Base-by-base conservation (phyloP, 2,329 filamentous ascomycete genomes). In the Escovopsis sp. region DNA sequence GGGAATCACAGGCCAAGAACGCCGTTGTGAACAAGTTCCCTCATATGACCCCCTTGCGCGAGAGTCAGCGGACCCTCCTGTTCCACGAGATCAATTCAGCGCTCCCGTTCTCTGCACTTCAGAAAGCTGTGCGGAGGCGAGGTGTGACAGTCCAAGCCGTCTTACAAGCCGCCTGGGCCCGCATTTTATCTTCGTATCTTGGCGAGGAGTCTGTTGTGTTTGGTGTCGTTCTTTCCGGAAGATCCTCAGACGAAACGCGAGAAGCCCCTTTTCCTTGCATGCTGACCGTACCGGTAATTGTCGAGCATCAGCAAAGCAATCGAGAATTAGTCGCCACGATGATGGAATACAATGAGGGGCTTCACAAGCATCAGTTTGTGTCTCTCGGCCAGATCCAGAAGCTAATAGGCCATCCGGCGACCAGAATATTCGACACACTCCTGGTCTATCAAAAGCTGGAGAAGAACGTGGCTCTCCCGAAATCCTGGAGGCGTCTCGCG, bases 361-460 rank as follows among this genome's bases (percentile, higher is more conserved):
- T 86, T 1, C 69, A 79, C 33, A 75, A 74, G 39, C 63, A 85
- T 47, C 83, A 90, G 42, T 78, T 79, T 45, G 72, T 73, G 0
- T 73, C 84, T 1, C 61, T 94, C 6, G 64, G 68, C 3, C 70
- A 73, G 21, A 77, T 93, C 9, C 83, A 92, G 46, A 73, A 69
- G 34, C 79, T 77, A 67, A 65, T 83, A 14, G 76, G 76, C 0
- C 66, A 72, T 39, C 62, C 76, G 0, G 72, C 78, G 17, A 66
- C 71, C 6, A 61, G 68, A 1, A 62, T 90, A 0, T 94, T 94
- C 45, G 86, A 94, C 48, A 88, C 85, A 0, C 63, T 94, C 2
- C 73, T 94, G 39, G 79, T 84, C 0, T 88, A 86, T 48, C 87
- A 94, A 48, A 83, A 81, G 43, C 63, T 39, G 44, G 57, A 35